phyloP scores from a whole-genome alignment of 2,329 filamentous ascomycete genomes.

The Paecilomyces niveus region DNA sequence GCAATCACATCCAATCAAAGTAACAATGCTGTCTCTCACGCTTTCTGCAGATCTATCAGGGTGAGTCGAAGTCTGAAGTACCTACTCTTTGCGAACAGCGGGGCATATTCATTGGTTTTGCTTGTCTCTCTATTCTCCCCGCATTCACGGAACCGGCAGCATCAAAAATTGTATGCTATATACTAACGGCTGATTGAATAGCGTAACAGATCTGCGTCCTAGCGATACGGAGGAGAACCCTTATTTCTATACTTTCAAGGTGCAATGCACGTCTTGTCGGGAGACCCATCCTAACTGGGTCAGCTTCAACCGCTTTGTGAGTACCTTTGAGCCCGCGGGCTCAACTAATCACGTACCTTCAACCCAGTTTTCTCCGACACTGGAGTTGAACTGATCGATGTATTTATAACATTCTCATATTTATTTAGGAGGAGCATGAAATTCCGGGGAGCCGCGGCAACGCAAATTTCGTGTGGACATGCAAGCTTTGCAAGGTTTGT shows the following conservation, averaged over 20 bases:
- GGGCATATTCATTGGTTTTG: neutral
- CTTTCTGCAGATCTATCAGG: slow-evolving; percentile 32
- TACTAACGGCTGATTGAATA: slow-evolving; percentile 30
- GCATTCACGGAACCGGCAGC: neutral
- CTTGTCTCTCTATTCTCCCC: neutral
- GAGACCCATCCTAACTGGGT: slow-evolving; percentile 85
- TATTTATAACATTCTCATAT: neutral
- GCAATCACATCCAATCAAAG: neutral
- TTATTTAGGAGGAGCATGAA: slow-evolving; percentile 70
- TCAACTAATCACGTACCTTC: neutral
- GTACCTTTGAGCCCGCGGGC: slow-evolving; percentile 24
- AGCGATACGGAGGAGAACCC: slow-evolving; percentile 72
- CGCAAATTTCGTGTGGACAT: slow-evolving; percentile 99
- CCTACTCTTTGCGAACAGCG: neutral
- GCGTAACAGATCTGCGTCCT: slow-evolving; percentile 83
- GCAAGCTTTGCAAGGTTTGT: slow-evolving; percentile 90
- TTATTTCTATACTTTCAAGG: slow-evolving; percentile 97
- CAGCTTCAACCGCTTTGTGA: slow-evolving; percentile 79
- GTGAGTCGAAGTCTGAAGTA: slow-evolving; percentile 15
- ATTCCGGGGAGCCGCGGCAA: slow-evolving; percentile 89
- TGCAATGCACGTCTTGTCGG: slow-evolving; percentile 95
- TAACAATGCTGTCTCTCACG: slow-evolving; percentile 32
- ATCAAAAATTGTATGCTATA: neutral
- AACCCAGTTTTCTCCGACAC: neutral
- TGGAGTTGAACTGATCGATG: neutral